Base-by-base conservation (phyloP, 441 rosid species). In the Corymbia calophylla region DNA sequence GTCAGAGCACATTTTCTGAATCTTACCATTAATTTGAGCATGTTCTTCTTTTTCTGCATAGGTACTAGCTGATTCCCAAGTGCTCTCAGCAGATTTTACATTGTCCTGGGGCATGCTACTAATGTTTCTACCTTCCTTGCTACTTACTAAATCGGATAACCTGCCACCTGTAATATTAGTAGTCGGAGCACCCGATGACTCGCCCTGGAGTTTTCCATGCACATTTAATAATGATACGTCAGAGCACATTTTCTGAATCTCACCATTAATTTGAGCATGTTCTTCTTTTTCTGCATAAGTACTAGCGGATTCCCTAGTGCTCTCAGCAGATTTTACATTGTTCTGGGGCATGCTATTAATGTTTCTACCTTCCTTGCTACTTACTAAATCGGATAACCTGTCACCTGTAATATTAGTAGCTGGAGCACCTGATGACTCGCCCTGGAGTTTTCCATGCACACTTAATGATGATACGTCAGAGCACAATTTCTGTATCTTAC, bases 171-270 rank as follows among this genome's bases (percentile, higher is more conserved):
- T 73, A 86, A 82, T 88, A 87, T 80, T 87, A 80, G 90, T 53
- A 39, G 90, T 60, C 89, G 91, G 21, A 54, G 86, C 64, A 88
- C 92, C 91, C 88, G 93, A 89, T 89, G 54, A n/a, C 64, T 93
- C 94, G 90, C 88, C 88, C 82, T 88, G 85, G 55, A 44, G 56
- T 91, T 88, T 91, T 23, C 86, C 91, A 81, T 92, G 92, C 89
- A 93, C 81, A 88, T 91, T 94, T 91, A 93, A 49, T 68, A 93
- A 88, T 14, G 94, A 92, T 90, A 93, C 73, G 89, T 91, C 94
- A 87, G 91, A 89, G n/a, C 92, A 91, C 87, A 93, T 85, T 48
- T 90, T 90, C 89, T 90, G 90, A 55, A 94, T 53, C 89, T 91
- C 91, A 32, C 58, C 93, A 92, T 90, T 91, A 60, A 80, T 21